These are phyloP conservation scores for Mycena leptocephala DNA, from an alignment of 768 basidiomycete genomes.

Conservation along the genomic window DNA sequence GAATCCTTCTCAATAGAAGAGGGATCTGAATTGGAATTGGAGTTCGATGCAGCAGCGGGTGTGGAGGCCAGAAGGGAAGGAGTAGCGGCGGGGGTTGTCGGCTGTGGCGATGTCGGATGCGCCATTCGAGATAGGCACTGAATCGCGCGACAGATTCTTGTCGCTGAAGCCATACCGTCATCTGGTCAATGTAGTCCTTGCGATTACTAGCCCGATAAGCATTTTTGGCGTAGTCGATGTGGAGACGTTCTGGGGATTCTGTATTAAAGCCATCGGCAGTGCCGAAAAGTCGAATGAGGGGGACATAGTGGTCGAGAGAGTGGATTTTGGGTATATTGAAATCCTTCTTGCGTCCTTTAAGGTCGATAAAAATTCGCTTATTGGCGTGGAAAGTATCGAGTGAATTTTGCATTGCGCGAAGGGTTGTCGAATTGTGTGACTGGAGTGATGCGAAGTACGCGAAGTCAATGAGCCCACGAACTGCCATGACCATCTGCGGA, in stretches of 20 bases:
- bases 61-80: no score
- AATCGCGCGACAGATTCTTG: conserved; percentile 43
- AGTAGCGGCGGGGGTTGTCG: no score
- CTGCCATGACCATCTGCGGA: conserved; percentile 30
- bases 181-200: conserved; percentile 49
- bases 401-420: conserved; percentile 38
- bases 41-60: no score
- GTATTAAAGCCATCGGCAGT: conserved; percentile 47
- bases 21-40: no score
- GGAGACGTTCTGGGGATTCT: conserved; percentile 48
- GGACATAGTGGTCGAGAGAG: conserved; percentile 44
- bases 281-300: conserved; percentile 41
- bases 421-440: conserved; percentile 39
- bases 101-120: no score
- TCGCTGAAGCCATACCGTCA: conserved; percentile 51
- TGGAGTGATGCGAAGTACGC: conserved; percentile 44
- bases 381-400: conserved; percentile 43
- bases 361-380: conserved; percentile 44
- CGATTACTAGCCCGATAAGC: conserved; percentile 43
- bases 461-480: conserved; percentile 46
- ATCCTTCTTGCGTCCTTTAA: conserved; percentile 37
- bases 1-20: no score
- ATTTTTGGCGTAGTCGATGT: conserved; percentile 55
- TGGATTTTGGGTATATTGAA: conserved; percentile 58
- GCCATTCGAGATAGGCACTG: neutral